Evolutionary conservation across 164 flowering plant species (phyloP), one percentile per base, ranked within the genome.

Genomic region (Malania oleifera): DNA sequence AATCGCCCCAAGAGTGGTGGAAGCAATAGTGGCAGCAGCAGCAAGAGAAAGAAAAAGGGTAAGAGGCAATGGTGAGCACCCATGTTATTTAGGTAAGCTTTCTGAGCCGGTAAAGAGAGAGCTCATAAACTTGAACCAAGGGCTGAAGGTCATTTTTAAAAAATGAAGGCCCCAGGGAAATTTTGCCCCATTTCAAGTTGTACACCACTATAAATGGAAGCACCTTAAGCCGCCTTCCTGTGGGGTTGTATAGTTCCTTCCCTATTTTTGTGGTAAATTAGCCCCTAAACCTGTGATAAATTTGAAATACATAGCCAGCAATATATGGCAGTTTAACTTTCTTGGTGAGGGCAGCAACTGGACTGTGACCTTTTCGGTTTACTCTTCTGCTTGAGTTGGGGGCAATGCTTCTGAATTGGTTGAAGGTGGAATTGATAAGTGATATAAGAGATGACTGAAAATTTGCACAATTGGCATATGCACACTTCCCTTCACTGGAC

Each of bases 41-140:
- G 69, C 64, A 85, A 84, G 82, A 85, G 73, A 57, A 91, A 85
- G 83, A 89, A 79, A 58, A 88, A 82, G 69, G 96, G 96, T n/a
- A 89, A 84, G 86, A 92, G 84, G 71, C 85, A 73, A 50, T 78
- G 93, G 86, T 86, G 72, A 82, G 38, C 64, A 5, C 25, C 13
- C 19, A 2, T 28, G 11, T n/a, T 17, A 20, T 18, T 38, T 9
- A 0, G 5, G 7, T 9, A 24, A 17, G 37, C 11, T 28, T 52
- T 29, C 7, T 43, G 20, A 43, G 46, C 35, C 13, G 0, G 7
- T 41, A 40, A 41, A 23, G 13, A 26, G 13, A 26, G 49, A 25
- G 48, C 37, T 40, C 34, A n/a, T 38, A 38, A 22, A 38, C 7
- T 24, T 7, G 5, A 2, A 34, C 3, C 3, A 23, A 52, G 10